Evolutionary conservation across 1,139 yeast genomes (phyloP), one percentile per base, ranked within the genome.

Genomic region (Yamadazyma blattariae): DNA sequence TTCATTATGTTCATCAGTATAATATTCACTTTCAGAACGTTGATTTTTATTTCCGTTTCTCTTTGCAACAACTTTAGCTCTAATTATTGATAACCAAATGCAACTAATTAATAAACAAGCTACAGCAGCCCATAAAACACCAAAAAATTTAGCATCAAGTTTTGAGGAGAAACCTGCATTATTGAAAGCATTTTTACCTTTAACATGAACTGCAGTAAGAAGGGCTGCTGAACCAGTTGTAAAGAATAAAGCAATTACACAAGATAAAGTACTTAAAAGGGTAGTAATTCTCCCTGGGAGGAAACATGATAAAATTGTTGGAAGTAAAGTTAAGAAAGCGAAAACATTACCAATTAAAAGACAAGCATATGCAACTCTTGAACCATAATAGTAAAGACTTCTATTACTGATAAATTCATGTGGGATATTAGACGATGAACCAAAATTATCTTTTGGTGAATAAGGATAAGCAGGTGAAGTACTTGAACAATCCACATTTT

Each of bases 291-390:
- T 42, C 11, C 61, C 56, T 11, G 48, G 40, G 16, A 42, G 30
- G 29, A 38, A 47, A 31, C 55, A 52, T 1, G 49, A 46, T 23
- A 59, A 37, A 20, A 65, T 30, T 17, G 67, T 49, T 27, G 71
- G 59, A 30, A 75, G 34, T 29, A 76, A 50, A 0, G 83, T 66
- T n/a, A 77, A 33, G 3, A 75, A 59, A n/a, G 75, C 57, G 53
- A 81, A 81, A 26, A 73, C 61, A 35, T 82, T 59, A 7, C 79
- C 84, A 40, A 82, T 64, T 33, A 86, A 54, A 56, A 72, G 66
- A 61, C 83, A 81, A 2, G 86, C 85, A 70, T 76, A 85, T 16
- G 84, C 80, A 46, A 78, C 71, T 46, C 88, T 74, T 15, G 87
- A 71, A 48, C 80, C 60, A 59, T 78, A 82, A 59, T 69, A 86